A percentile compares a stretch with the other conserved stretches of the same genome.
phyloP scores from a whole-genome alignment of 495 filamentous ascomycete species.

The Penicillium dipodomyicola region DNA sequence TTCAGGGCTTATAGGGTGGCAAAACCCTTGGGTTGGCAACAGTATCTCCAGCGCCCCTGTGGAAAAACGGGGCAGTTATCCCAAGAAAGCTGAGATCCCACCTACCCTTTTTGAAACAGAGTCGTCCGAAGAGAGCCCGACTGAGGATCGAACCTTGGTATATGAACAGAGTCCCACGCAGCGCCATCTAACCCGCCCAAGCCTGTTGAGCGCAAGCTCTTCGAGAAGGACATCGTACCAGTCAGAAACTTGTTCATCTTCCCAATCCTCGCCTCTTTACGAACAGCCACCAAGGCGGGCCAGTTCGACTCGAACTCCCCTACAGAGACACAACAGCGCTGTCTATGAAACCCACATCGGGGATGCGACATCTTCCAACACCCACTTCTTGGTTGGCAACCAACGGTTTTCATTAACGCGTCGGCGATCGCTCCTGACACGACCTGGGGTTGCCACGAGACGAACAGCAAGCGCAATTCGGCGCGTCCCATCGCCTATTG shows the following conservation, averaged over 20 bases:
- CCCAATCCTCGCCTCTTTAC: constrained; percentile 15
- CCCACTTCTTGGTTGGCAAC: constrained; percentile 38
- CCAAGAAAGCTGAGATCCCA: constrained; percentile 20
- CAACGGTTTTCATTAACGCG: constrained; percentile 45
- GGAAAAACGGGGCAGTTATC: constrained; percentile 11
- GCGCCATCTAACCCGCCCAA: constrained; percentile 12
- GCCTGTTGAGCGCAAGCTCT: constrained; percentile 17
- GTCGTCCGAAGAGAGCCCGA: constrained; percentile 5
- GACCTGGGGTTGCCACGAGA: constrained; percentile 50
- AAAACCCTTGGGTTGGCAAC: constrained; percentile 31
- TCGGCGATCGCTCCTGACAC: constrained; percentile 47
- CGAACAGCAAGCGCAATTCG: constrained; percentile 29
- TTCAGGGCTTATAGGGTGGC: constrained; percentile 29
- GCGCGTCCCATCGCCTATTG: constrained; percentile 28
- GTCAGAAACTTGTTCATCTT: constrained; percentile 18
- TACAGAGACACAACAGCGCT: constrained; percentile 27
- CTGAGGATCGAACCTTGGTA: neutral
- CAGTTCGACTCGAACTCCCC: constrained; percentile 33
- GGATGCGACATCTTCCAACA: constrained; percentile 37
- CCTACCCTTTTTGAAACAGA: constrained; percentile 23
- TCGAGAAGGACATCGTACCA: constrained; percentile 28
- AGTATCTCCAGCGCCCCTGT: constrained; percentile 10
- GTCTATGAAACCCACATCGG: constrained; percentile 27
- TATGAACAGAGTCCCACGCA: constrained; percentile 2
- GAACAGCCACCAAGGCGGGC: constrained; percentile 28